Percentiles rank a stretch among this genome's conserved stretches.
Evolutionary conservation across 2,329 filamentous ascomycete genomes (phyloP).

Genomic region (Geoglossum cookeanum): DNA sequence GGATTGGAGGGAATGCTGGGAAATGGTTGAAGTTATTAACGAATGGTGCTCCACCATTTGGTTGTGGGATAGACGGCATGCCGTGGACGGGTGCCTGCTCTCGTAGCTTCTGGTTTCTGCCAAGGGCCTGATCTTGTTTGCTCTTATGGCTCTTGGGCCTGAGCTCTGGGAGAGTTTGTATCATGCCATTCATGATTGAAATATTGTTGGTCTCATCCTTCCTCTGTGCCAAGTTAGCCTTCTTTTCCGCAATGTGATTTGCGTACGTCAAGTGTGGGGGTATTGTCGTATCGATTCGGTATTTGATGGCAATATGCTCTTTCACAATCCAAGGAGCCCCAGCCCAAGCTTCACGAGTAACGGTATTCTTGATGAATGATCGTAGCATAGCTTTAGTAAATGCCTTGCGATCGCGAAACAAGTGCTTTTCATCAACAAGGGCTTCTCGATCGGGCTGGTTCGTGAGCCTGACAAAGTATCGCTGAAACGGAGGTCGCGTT

Average conservation of each 20-base stretch:
- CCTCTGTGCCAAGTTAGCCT: constrained; percentile 48
- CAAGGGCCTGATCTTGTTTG: constrained; percentile 39
- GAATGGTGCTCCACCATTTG: constrained; percentile 4
- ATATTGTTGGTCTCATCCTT: constrained; percentile 30
- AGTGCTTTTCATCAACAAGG: constrained; percentile 61
- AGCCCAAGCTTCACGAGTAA: constrained; percentile 80
- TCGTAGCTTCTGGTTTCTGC: constrained; percentile 27
- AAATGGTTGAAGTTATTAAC: constrained; percentile 1
- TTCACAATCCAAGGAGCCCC: constrained; percentile 97
- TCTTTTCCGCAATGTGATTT: constrained; percentile 57
- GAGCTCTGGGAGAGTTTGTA: constrained; percentile 41
- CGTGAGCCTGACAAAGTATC: constrained; percentile 63
- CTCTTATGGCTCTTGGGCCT: constrained; percentile 49
- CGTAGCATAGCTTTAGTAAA: constrained; percentile 91
- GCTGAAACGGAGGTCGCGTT: constrained; percentile 46
- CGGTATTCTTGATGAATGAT: constrained; percentile 86
- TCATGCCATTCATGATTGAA: neutral
- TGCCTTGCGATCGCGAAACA: constrained; percentile 62
- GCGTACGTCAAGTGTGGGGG: constrained; percentile 69
- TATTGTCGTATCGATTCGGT: constrained; percentile 73
- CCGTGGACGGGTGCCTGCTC: neutral
- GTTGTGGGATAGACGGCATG: neutral
- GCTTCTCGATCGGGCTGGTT: constrained; percentile 51
- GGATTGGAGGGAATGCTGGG: neutral
- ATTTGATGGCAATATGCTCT: constrained; percentile 60